Evolutionary conservation across 1,284 basidiomycete species (phyloP).

Genomic region (Serendipita sp.): DNA sequence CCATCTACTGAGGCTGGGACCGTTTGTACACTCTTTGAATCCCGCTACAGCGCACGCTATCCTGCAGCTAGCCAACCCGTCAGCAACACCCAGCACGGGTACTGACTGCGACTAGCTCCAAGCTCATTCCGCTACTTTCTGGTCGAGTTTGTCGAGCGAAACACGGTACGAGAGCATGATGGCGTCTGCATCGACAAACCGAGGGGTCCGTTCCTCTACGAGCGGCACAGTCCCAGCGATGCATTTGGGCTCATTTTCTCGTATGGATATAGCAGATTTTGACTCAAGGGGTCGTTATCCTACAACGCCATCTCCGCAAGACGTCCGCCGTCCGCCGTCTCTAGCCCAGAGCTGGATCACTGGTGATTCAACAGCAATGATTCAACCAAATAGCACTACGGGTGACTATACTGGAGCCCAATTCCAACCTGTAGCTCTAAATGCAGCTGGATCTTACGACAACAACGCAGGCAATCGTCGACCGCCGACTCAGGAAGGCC

Average conservation of each 20-base stretch:
- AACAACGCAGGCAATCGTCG: not conserved
- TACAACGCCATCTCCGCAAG: conserved; percentile 4
- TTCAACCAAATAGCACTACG: not conserved
- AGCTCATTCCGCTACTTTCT: no score
- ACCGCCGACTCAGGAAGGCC: not conserved
- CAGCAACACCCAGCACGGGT: no score
- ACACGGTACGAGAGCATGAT: not conserved
- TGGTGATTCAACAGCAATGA: not conserved
- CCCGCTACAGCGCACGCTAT: not conserved
- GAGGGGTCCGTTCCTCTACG: not conserved
- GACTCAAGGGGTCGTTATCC: conserved; percentile 4
- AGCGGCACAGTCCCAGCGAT: not conserved
- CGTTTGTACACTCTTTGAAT: not conserved
- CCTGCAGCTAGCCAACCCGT: not conserved
- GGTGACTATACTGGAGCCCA: not conserved
- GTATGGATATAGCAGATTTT: conserved; percentile 6
- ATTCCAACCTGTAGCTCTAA: not conserved
- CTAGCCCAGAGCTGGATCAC: not conserved
- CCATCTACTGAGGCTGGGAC: not conserved
- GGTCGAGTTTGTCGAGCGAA: no score
- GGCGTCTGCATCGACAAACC: not conserved
- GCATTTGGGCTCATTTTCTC: conserved; percentile 3
- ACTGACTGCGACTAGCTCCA: no score
- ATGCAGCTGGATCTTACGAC: not conserved
- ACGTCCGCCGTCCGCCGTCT: not conserved